Percentiles rank a stretch among this genome's conserved stretches.
Evolutionary conservation across 306 rosid genomes (phyloP).

Genomic region (Vigna unguiculata): DNA sequence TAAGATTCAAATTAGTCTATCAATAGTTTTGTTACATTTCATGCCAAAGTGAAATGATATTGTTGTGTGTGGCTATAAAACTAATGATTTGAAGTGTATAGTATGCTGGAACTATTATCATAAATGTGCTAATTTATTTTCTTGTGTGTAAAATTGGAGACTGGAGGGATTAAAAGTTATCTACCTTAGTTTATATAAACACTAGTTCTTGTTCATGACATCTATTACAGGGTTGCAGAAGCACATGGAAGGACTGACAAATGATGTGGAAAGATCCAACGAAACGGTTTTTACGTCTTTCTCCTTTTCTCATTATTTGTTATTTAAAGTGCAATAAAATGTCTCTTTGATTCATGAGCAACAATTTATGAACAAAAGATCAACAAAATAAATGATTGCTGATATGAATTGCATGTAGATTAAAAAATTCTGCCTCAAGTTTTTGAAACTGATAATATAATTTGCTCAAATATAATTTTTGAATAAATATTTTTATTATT

Average conservation of each 20-base stretch:
- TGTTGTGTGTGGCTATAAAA: too few species aligned
- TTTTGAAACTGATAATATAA: too few species aligned
- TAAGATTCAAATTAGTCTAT: too few species aligned
- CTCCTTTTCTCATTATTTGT: slow-evolving; percentile 11
- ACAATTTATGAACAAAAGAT: not conserved
- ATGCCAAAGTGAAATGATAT: too few species aligned
- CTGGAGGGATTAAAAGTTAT: too few species aligned
- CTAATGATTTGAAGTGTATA: too few species aligned
- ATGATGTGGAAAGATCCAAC: slow-evolving; percentile 93
- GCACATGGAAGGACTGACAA: slow-evolving; percentile 81
- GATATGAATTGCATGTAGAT: not conserved
- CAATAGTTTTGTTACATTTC: too few species aligned
- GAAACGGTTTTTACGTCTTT: slow-evolving; percentile 70
- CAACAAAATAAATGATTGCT: not conserved
- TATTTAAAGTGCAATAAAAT: slow-evolving; percentile 8
- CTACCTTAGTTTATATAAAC: too few species aligned
- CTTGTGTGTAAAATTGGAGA: too few species aligned
- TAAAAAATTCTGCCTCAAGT: not conserved
- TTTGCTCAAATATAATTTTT: too few species aligned
- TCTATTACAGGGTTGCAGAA: slow-evolving; percentile 69
- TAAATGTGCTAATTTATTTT: too few species aligned
- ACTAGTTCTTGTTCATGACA: not conserved
- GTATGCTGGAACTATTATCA: too few species aligned
- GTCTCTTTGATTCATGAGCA: slow-evolving; percentile 9
- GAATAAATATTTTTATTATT: not conserved